Evolutionary conservation across 2,329 filamentous ascomycete genomes (phyloP), one percentile per base, ranked within the genome.

Genomic region (Hyphodiscus sp.): DNA sequence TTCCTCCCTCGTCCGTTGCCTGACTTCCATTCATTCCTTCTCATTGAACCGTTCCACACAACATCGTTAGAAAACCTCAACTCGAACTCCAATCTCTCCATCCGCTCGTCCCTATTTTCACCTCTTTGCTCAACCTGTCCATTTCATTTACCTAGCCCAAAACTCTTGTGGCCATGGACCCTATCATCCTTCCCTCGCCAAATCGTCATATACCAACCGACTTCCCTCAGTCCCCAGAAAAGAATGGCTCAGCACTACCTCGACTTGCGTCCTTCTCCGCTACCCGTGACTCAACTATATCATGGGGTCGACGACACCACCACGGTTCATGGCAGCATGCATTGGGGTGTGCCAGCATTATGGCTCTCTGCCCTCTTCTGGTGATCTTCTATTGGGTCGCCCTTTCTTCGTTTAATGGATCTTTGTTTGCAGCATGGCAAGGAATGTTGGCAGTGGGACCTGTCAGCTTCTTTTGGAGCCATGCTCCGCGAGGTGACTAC

Each of bases 301-400:
- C 57, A 7, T 63, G 61, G 61, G 59, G 61, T 30, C 53, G 59
- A 58, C 55, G 62, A 51, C 47, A 61, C 55, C 59, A 62, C 51
- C 64, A 58, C 62, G 64, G 64, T 43, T 61, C 57, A 26, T 61
- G 48, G 63, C 45, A 50, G 16, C 64, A 58, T 58, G 61, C 54
- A 38, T 49, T 63, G 19, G 60, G 60, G 10, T 63, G 62, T 45
- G 45, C 50, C 3, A 51, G 57, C 33, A 59, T 63, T 20, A 61
- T 63, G 60, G 13, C 50, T 2, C 41, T 59, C 6, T 61, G 58
- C 41, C 61, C 61, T 6, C 45, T 53, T n/a, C 52, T 63, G 2
- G 57, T 63, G 2, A 50, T 65, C 41, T 61, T 61, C 38, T 59
- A 60, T 23, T 63, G 60, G 60, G 55, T 63, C 20, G 55, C 58